phyloP scores from a whole-genome alignment of 352 stramenopile species.

The Phytophthora cajani region DNA sequence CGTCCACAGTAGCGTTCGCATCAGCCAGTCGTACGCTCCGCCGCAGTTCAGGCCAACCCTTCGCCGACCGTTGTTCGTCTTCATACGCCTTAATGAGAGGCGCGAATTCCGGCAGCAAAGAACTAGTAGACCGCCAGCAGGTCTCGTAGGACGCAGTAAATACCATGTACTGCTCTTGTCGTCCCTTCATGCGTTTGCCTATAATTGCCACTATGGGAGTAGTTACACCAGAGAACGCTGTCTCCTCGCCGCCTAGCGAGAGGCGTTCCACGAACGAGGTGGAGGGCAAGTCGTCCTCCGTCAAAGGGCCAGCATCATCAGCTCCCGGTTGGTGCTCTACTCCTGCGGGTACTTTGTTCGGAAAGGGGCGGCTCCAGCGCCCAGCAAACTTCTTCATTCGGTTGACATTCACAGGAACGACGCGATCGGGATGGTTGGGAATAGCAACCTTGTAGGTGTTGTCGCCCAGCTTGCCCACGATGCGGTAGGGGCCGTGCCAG shows the following conservation, averaged over 20 bases:
- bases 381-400: neutral
- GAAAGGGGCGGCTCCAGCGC: neutral
- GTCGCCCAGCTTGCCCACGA: neutral
- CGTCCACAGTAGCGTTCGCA: neutral
- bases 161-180: too few relatives aligned
- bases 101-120: neutral
- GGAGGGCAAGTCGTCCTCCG: too few relatives aligned
- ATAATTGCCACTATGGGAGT: too few relatives aligned
- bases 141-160: too few relatives aligned
- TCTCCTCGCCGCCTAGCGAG: too few relatives aligned
- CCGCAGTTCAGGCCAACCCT: neutral
- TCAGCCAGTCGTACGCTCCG: neutral
- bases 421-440: neutral
- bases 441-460: constrained; percentile 3
- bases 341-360: neutral
- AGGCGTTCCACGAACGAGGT: too few relatives aligned
- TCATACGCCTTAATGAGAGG: neutral
- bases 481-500: constrained; percentile 17
- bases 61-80: neutral
- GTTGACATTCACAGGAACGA: constrained; percentile 2
- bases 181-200: too few relatives aligned
- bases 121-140: too few relatives aligned
- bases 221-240: too few relatives aligned
- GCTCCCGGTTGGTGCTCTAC: neutral
- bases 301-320: too few relatives aligned